Evolutionary conservation across 108 stramenopile species (phyloP).

Genomic region (Aureococcus anophagefferens): DNA sequence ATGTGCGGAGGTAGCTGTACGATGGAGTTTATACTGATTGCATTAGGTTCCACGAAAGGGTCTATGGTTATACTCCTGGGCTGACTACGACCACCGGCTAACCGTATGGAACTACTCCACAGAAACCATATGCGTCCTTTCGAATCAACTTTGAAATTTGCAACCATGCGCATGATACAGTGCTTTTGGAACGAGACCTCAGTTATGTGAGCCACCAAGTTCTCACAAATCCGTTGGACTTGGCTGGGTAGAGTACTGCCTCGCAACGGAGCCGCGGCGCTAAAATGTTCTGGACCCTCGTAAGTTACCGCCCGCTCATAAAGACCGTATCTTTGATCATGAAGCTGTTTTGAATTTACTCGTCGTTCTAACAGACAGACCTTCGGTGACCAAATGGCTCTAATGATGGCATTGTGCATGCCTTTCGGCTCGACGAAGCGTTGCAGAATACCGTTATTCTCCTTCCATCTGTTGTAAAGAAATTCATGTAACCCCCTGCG

Average conservation of each 20-base stretch:
- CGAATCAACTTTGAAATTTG: constrained; percentile 76
- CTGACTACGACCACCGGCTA: too few species aligned
- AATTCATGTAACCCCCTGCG: constrained; percentile 49
- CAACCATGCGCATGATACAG: constrained; percentile 53
- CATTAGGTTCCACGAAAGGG: too few species aligned
- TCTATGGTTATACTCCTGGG: too few species aligned
- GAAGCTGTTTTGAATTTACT: constrained; percentile 54
- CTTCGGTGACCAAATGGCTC: constrained; percentile 72
- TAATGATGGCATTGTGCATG: constrained; percentile 43
- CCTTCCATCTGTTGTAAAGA: constrained; percentile 51
- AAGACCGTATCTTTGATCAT: constrained; percentile 62
- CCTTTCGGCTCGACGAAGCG: constrained; percentile 67
- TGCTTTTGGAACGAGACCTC: constrained; percentile 44
- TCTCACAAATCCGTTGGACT: constrained; percentile 56
- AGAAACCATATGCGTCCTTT: constrained; percentile 50
- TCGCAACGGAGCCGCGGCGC: constrained; percentile 51
- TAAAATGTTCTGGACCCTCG: constrained; percentile 68
- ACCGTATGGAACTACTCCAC: constrained; percentile 44
- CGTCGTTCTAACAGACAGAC: constrained; percentile 65
- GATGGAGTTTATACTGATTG: constrained; percentile 54
- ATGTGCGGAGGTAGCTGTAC: constrained; percentile 46
- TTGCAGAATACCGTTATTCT: constrained; percentile 62
- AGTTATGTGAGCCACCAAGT: constrained; percentile 56
- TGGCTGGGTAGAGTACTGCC: constrained; percentile 53
- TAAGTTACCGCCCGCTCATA: constrained; percentile 68